Base-by-base conservation (phyloP, 2,329 filamentous ascomycete species). In the Metarhizium anisopliae region DNA sequence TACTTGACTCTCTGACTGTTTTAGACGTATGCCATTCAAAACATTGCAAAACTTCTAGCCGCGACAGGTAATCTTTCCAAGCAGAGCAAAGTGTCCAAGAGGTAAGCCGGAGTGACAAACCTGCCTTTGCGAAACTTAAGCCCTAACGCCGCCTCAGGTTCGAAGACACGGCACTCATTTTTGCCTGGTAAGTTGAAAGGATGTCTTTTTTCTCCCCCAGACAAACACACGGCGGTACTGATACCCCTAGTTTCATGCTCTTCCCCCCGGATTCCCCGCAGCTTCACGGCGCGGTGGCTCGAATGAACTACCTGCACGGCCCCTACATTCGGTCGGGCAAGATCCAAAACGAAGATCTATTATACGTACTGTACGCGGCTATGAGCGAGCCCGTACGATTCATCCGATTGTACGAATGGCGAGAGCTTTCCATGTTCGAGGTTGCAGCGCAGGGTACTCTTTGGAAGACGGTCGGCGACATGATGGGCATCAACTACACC, bases 381-480 rank as follows among this genome's bases (percentile, higher is more conserved):
- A 77, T 87, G 20, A 72, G 79, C 1, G 84, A 90, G 64, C 86
- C 87, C 0, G 68, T 80, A 35, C 74, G 78, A 16, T 90, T 87
- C 75, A 78, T 87, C 30, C 67, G 76, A 5, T 71, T 72, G 4
- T 88, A 83, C 62, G 89, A 93, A 66, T 93, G 88, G 87, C 79
- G 89, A 3, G 43, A 72, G 4, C 67, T 89, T 25, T 85, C 78
- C 14, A 80, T 84, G 0, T 75, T 91, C 68, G 89, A 92, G 67
- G 68, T 74, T 11, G 87, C 84, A 58, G 87, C 86, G 0, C 69
- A 86, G 36, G 84, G 81, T 16, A 84, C 81, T 0, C 83, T 87
- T 63, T 90, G 86, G 88, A 87, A 68, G 76, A 77, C 8, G 53
- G 70, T 89, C n/a, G 87, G 86, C 13, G 84, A 90, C 61, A 80